Percentiles rank a stretch among this genome's conserved stretches.
Conservation (phyloP, 345 rosid genomes). For the Boechera divaricarpa region DNA sequence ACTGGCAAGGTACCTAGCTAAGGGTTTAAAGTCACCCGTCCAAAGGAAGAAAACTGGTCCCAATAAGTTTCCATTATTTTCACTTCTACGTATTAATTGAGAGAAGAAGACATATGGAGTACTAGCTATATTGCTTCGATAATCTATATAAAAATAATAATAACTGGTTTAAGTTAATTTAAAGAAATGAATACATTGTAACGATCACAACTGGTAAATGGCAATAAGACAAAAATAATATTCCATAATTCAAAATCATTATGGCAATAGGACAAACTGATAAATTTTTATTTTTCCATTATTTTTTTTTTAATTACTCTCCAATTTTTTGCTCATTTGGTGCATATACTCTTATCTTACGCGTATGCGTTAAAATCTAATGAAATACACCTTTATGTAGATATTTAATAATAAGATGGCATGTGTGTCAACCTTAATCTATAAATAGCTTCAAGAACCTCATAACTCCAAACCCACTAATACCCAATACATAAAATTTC, state of each 20-base stretch:
- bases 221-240: background rate
- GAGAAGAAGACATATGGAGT: background rate
- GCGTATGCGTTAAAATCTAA: background rate
- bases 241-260: background rate
- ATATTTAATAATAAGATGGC: slow-evolving; percentile 6
- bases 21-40: slow-evolving; percentile 32
- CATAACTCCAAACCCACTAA: slow-evolving; percentile 22
- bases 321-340: background rate
- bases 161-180: background rate
- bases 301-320: background rate
- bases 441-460: slow-evolving; percentile 41
- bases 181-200: background rate
- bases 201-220: background rate
- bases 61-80: background rate
- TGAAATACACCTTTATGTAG: background rate
- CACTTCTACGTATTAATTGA: background rate
- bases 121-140: no score
- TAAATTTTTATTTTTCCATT: background rate
- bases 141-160: no score
- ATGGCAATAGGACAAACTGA: background rate
- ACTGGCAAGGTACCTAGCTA: slow-evolving; percentile 17
- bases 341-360: background rate
- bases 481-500: background rate
- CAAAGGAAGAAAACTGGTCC: slow-evolving; percentile 29
- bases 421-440: slow-evolving; percentile 31